These are phyloP conservation scores for Phytophthora crassamura DNA, from an alignment of 352 stramenopile species.

Conservation along the genomic window DNA sequence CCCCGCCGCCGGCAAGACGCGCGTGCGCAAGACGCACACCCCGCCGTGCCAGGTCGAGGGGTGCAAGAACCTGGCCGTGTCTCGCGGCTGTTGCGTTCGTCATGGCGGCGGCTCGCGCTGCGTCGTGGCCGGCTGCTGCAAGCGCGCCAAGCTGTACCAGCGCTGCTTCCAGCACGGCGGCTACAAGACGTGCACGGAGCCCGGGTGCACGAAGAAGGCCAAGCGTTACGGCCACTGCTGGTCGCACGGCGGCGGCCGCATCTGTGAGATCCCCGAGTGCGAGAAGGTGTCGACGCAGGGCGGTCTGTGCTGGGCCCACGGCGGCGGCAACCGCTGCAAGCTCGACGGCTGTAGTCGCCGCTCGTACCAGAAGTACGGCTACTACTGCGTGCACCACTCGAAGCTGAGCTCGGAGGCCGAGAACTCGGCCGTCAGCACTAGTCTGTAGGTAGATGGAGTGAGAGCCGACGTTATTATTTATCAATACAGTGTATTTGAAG, in stretches of 20 bases:
- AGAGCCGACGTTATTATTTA: constrained; percentile 18
- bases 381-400: constrained; percentile 59
- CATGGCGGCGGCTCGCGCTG: too few relatives aligned
- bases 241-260: constrained; percentile 69
- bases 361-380: too few relatives aligned
- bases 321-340: too few relatives aligned
- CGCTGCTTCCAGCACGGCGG: too few relatives aligned
- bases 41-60: constrained; percentile 64
- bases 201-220: constrained; percentile 65
- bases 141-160: too few relatives aligned
- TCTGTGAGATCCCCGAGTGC: constrained; percentile 61
- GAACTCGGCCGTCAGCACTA: constrained; percentile 3
- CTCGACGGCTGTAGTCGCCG: too few relatives aligned
- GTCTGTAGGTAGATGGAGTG: constrained; percentile 7
- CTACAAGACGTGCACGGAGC: too few relatives aligned
- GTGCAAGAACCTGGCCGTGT: constrained; percentile 64
- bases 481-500: constrained; percentile 4
- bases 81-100: constrained; percentile 59
- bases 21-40: constrained; percentile 48
- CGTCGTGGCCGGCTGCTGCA: too few relatives aligned
- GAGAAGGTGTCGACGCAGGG: constrained; percentile 66
- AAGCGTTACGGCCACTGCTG: constrained; percentile 78
- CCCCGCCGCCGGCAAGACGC: constrained; percentile 20
- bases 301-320: too few relatives aligned
- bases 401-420: constrained; percentile 6